Evolutionary conservation across 2,329 filamentous ascomycete genomes (phyloP), one percentile per base, ranked within the genome.

Genomic region (Clonostachys chloroleuca): DNA sequence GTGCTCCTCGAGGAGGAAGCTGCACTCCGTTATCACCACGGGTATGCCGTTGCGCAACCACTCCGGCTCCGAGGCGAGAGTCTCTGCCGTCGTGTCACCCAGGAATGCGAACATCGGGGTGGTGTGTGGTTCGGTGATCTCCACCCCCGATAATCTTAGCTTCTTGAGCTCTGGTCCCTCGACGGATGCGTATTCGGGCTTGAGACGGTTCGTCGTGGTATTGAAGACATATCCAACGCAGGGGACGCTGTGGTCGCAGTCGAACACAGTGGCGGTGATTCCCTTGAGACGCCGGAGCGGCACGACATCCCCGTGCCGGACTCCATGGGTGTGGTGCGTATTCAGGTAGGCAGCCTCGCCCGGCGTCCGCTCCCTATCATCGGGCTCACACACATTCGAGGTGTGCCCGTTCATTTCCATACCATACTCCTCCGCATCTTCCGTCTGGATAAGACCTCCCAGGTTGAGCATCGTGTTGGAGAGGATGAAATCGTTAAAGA

Each of bases 1-100:
- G 53, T 77, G 73, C 52, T 67, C 62, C 37, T 70, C 66, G 33
- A 61, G 61, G 33, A 76, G 46, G 50, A 77, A 76, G 47, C 70
- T 75, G 54, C 73, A 76, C 57, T 77, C 73, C 1, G 71, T 74
- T 36, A 77, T 70, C 45, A 76, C 72, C 6, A 75, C 70, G 7
- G 66, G 61, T 13, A 75, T 64, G 1, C 58, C 54, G n/a, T 33
- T 18, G 3, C 49, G 44, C 30, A 76, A 49, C 70, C 72, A 75
- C 20, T 56, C 51, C 1, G 70, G 70, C 45, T 58, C 68, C 1
- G 56, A 55, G 12, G 64, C 66, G 8, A 76, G 59, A 5, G 65
- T 67, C 14, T 57, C 54, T 5, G 69, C 62, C 3, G 72, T 74
- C 1, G 70, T 73, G 53, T 76, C 73, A 6, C 73, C 73, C 5